Base-by-base conservation (phyloP, 495 filamentous ascomycete genomes). In the Penicillium fimorum region DNA sequence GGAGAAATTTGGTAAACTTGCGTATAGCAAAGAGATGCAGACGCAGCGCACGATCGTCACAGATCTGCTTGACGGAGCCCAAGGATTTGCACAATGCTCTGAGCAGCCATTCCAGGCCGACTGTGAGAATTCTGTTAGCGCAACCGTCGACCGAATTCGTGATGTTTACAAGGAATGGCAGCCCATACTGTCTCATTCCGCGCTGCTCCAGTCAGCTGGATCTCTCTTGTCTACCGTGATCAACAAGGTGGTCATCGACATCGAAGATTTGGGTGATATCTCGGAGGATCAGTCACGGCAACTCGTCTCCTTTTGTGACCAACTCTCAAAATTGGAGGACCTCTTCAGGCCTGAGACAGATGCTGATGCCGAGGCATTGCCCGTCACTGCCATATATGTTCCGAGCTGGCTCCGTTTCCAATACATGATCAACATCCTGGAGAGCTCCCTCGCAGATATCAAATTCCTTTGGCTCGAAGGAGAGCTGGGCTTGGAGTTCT, bases 391-490 rank as follows among this genome's bases (percentile, higher is more conserved):
- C 11, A 79, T 96, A 30, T 97, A 96, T 63, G 87, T 89, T 29
- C 74, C 80, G 0, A 84, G 81, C 58, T 99, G 94, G 95, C 77
- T 96, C 52, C 87, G 90, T 52, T 90, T 99, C 63, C 88, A 94
- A 63, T 96, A 91, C 64, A 73, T 99, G 18, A 79, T 84, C 49
- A 90, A 96, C 66, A 90, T 99, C 48, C 72, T 99, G 48, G 91
- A 97, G 70, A 92, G 89, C 62, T 90, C 88, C 50, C 76, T 97
- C 42, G 87, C 83, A 50, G 93, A 99, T 60, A 93, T 99, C 59
- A 84, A 85, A 65, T 96, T 83, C 64, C 70, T 96, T 47, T 97
- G 92, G 90, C 76, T 84, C 44, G 92, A 97, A 63, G 89, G 89
- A 45, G 89, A 92, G 63, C 70, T 97, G 50, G 86, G 86, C 62